Percentiles rank a stretch among this genome's conserved stretches.
These are phyloP conservation scores for Neltuma alba DNA, from an alignment of 306 rosid genomes.

Conservation along the genomic window DNA sequence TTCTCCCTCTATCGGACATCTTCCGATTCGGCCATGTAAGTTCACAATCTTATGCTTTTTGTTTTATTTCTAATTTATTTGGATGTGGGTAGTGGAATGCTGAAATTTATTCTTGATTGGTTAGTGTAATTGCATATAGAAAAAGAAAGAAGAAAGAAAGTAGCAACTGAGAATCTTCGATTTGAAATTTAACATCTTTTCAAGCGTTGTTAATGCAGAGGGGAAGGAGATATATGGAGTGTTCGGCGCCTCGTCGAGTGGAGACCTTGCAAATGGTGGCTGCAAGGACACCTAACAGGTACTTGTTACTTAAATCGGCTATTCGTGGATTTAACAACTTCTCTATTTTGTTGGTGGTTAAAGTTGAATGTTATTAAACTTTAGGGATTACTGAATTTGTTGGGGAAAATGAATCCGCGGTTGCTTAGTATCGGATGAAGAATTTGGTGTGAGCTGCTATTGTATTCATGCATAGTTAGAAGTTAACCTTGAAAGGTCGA, in stretches of 20 bases:
- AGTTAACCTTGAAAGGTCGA: neutral
- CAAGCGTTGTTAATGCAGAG: constrained; percentile 47
- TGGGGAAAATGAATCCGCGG: constrained; percentile 8
- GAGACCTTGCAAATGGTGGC: constrained; percentile 98
- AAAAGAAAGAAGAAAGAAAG: constrained; percentile 14
- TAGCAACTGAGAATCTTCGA: constrained; percentile 23
- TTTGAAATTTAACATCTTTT: constrained; percentile 13
- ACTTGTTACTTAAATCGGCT: constrained; percentile 21
- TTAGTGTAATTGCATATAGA: neutral
- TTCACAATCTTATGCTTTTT: constrained; percentile 12
- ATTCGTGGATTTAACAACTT: neutral
- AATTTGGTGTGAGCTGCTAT: neutral
- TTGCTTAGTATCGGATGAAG: neutral
- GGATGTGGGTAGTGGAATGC: neutral
- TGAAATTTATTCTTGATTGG: neutral
- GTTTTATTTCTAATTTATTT: neutral
- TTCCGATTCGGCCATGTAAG: constrained; percentile 46
- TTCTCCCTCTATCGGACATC: constrained; percentile 42
- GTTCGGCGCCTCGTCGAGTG: constrained; percentile 74
- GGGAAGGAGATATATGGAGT: constrained; percentile 70
- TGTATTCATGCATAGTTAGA: neutral
- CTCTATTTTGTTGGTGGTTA: constrained; percentile 19
- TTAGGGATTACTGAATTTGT: constrained; percentile 8
- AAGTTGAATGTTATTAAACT: neutral
- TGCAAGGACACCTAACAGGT: constrained; percentile 66